These are phyloP conservation scores for Gonium pectorale DNA, from an alignment of 139 green algal species.

Conservation along the genomic window DNA sequence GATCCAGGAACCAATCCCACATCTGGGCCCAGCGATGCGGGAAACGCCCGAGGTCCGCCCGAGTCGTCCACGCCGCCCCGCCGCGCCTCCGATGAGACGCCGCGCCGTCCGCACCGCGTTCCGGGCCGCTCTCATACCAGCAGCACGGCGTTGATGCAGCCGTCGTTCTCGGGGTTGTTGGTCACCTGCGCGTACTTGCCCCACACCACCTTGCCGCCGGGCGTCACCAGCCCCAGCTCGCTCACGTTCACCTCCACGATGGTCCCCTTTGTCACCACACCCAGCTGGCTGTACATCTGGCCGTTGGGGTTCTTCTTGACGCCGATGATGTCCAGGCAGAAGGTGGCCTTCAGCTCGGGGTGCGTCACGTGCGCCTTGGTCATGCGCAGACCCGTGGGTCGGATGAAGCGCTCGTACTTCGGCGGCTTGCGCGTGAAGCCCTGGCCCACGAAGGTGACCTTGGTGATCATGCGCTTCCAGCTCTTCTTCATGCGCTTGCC, in stretches of 20 bases:
- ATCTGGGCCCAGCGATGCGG: too few species aligned
- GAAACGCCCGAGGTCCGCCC: background rate
- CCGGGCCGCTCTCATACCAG: slow-evolving; percentile 93
- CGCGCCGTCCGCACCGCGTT: too few species aligned
- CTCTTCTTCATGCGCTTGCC: slow-evolving; percentile 95
- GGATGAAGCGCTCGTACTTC: slow-evolving; percentile 99
- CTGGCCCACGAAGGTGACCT: slow-evolving; percentile 97
- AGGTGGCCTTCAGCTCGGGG: slow-evolving; percentile 98
- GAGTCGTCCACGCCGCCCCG: background rate
- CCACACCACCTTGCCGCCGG: slow-evolving; percentile 99
- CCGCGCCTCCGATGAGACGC: too few species aligned
- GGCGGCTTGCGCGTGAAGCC: slow-evolving; percentile 98
- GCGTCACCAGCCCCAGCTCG: slow-evolving; percentile 98
- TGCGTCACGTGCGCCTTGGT: slow-evolving; percentile 99
- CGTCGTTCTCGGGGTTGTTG: slow-evolving; percentile 95
- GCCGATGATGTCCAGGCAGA: slow-evolving; percentile 97
- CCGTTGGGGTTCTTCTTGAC: slow-evolving; percentile 99
- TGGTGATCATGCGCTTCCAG: slow-evolving; percentile 99
- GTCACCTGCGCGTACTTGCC: slow-evolving; percentile 98
- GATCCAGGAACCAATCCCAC: too few species aligned
- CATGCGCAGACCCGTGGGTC: slow-evolving; percentile 95
- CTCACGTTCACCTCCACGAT: slow-evolving; percentile 98
- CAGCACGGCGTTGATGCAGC: slow-evolving; percentile 98
- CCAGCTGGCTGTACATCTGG: slow-evolving; percentile 93
- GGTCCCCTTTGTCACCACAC: slow-evolving; percentile 97